Evolutionary conservation across 2,329 filamentous ascomycete genomes (phyloP).

Genomic region (Pestalotiopsis fici): DNA sequence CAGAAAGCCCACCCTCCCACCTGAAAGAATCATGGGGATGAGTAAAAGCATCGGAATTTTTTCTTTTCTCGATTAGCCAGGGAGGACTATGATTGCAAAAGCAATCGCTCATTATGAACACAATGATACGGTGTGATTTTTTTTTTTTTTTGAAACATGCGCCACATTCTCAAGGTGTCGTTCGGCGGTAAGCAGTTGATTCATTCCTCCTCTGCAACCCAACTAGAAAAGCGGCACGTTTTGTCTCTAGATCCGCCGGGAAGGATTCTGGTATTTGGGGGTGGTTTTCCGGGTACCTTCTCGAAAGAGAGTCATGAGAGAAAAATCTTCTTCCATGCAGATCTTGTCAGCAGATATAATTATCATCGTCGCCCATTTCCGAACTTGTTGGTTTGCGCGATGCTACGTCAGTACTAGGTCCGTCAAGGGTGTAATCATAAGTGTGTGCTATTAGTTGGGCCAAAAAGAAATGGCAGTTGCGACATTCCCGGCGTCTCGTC

Average conservation of each 20-base stretch:
- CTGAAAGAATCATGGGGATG: no score
- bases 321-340: not conserved
- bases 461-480: not conserved
- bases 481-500: not conserved
- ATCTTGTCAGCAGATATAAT: not conserved
- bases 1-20: not conserved
- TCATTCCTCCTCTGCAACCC: not conserved
- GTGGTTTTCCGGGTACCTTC: not conserved
- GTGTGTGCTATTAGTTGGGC: not conserved
- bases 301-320: not conserved
- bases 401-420: constrained; percentile 4
- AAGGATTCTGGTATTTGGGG: not conserved
- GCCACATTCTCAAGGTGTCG: not conserved
- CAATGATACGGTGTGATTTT: not conserved
- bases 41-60: not conserved
- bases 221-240: not conserved
- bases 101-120: not conserved
- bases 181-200: not conserved
- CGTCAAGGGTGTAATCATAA: not conserved
- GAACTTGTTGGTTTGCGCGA: not conserved
- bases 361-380: not conserved
- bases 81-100: not conserved
- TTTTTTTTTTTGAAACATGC: not conserved
- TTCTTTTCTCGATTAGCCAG: not conserved
- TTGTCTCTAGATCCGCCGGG: not conserved